These are phyloP conservation scores for Cladophialophora chaetospira DNA, from an alignment of 2,329 filamentous ascomycete genomes.

Conservation along the genomic window DNA sequence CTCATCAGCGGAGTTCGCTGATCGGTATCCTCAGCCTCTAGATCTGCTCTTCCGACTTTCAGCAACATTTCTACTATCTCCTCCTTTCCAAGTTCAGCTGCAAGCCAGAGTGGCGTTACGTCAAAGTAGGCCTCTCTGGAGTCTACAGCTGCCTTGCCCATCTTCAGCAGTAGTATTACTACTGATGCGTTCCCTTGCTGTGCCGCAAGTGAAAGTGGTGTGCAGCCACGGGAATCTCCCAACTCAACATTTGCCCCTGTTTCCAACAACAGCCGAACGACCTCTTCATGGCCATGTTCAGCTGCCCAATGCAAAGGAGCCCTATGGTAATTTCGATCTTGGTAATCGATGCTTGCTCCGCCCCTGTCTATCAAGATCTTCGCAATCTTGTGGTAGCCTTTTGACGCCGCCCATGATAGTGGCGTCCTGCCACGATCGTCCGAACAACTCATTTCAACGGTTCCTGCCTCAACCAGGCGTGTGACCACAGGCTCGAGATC, in stretches of 20 bases:
- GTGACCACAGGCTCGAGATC: not conserved
- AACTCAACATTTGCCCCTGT: not conserved
- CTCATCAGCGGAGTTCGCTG: no score
- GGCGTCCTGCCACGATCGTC: not conserved
- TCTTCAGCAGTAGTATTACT: no score
- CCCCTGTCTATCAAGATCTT: not conserved
- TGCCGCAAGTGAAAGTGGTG: not conserved
- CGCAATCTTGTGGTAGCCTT: not conserved
- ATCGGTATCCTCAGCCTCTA: no score
- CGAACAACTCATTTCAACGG: not conserved
- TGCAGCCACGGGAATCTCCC: not conserved
- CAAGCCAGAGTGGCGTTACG: not conserved
- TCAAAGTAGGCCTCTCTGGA: not conserved
- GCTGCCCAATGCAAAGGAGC: slow-evolving; percentile 4
- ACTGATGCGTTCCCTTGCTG: no score
- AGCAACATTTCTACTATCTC: no score
- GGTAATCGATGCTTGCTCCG: not conserved
- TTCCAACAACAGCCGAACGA: slow-evolving; percentile 6
- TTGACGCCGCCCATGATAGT: not conserved
- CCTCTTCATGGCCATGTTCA: not conserved
- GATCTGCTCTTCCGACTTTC: no score
- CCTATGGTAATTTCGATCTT: not conserved
- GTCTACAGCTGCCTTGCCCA: no score
- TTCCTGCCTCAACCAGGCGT: not conserved
- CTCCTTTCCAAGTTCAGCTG: no score